Conservation (phyloP, 2,329 filamentous ascomycete genomes). For the Fusarium burgessii region DNA sequence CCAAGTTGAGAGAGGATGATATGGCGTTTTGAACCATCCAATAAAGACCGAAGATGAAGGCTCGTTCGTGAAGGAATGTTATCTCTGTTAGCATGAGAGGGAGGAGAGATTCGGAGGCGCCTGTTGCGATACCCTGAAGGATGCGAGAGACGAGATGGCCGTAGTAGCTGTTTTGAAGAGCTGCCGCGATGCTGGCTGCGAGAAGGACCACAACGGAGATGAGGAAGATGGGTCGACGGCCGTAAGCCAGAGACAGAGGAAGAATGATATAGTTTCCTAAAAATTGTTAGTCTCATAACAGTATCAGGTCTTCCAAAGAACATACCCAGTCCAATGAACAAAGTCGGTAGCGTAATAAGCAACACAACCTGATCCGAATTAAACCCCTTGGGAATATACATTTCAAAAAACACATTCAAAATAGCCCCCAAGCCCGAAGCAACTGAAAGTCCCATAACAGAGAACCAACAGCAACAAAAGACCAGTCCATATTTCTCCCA, state of each 20-base stretch:
- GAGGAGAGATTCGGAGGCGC: slow-evolving; percentile 9
- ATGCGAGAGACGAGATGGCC: slow-evolving; percentile 10
- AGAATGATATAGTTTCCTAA: slow-evolving; percentile 25
- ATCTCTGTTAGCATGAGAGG: slow-evolving; percentile 19
- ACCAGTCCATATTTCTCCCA: slow-evolving; percentile 23
- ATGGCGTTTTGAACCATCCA: slow-evolving; percentile 18
- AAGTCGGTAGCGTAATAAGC: slow-evolving; percentile 8
- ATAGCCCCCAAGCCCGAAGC: slow-evolving; percentile 10
- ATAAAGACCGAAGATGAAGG: slow-evolving; percentile 17
- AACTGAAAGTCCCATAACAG: slow-evolving; percentile 15
- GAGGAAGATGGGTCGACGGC: slow-evolving; percentile 15
- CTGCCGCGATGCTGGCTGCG: slow-evolving; percentile 2
- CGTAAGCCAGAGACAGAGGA: slow-evolving; percentile 5
- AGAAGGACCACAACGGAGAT: slow-evolving; percentile 6
- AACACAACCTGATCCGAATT: slow-evolving; percentile 11
- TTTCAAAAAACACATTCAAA: slow-evolving; percentile 13
- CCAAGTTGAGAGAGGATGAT: slow-evolving; percentile 5
- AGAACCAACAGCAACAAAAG: slow-evolving; percentile 24
- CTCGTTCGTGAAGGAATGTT: slow-evolving; percentile 10
- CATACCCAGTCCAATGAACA: slow-evolving; percentile 19
- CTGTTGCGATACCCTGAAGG: slow-evolving; percentile 5
- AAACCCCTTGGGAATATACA: slow-evolving; percentile 11
- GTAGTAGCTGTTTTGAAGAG: slow-evolving; percentile 2
- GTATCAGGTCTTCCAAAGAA: rapidly evolving
- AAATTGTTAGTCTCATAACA: rapidly evolving